These are phyloP conservation scores for Thecaphora thlaspeos DNA, from an alignment of 1,284 basidiomycete species.

Conservation along the genomic window DNA sequence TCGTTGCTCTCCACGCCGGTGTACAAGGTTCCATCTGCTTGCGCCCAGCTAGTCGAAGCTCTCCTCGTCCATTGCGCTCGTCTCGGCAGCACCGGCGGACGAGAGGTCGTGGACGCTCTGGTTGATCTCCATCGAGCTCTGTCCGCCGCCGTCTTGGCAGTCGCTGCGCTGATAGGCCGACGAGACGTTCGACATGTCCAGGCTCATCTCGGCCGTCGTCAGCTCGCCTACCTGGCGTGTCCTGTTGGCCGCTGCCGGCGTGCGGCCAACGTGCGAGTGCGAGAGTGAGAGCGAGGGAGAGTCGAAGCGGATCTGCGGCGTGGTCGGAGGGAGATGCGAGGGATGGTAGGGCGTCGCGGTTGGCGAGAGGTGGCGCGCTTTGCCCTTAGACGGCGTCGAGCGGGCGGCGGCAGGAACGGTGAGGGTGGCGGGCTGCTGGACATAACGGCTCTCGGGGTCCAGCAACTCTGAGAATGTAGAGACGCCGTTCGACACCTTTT, in stretches of 20 bases:
- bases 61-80: background rate
- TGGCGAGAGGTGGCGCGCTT: background rate
- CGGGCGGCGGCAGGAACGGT: too few species aligned
- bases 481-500: slow-evolving; percentile 28
- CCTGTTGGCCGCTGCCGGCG: background rate
- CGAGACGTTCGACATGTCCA: slow-evolving; percentile 9
- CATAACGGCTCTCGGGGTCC: too few species aligned
- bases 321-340: too few species aligned
- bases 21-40: too few species aligned
- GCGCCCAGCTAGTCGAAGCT: background rate
- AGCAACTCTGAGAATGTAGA: slow-evolving; percentile 1
- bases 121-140: background rate
- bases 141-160: background rate
- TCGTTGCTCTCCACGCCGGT: too few species aligned
- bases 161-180: background rate
- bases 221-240: background rate
- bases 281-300: too few species aligned
- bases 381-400: background rate
- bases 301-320: too few species aligned
- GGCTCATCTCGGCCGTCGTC: slow-evolving; percentile 22
- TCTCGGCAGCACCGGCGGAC: background rate
- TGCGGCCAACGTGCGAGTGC: too few species aligned
- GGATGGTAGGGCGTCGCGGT: too few species aligned
- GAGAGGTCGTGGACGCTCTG: background rate
- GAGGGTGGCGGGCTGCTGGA: too few species aligned